These are phyloP conservation scores for Sphaerostilbella broomeana DNA, from an alignment of 2,329 filamentous ascomycete species.

Conservation along the genomic window DNA sequence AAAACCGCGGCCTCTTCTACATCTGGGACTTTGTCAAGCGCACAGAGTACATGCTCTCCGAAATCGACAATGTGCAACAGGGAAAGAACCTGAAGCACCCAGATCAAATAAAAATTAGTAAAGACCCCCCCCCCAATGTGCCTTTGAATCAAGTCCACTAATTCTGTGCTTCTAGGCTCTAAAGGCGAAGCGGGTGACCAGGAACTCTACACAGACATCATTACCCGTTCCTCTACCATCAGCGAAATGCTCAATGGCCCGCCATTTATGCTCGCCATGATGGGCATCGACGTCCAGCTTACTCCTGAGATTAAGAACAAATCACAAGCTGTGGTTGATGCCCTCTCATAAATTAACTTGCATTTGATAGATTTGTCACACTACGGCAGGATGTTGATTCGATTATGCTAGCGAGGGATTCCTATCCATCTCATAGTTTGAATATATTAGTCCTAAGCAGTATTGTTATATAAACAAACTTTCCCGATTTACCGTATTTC, in stretches of 20 bases:
- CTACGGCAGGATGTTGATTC: too few relatives aligned
- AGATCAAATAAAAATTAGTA: constrained; percentile 22
- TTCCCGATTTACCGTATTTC: too few relatives aligned
- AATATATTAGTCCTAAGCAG: too few relatives aligned
- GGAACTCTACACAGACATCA: constrained; percentile 25
- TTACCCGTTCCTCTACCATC: constrained; percentile 25
- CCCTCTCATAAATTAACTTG: constrained; percentile 10
- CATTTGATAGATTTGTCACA: too few relatives aligned
- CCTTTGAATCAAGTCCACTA: too few relatives aligned
- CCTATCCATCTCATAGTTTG: too few relatives aligned
- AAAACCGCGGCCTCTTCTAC: constrained; percentile 29
- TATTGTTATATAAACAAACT: too few relatives aligned
- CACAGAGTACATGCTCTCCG: constrained; percentile 35
- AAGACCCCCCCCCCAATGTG: background rate
- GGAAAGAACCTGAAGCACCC: constrained; percentile 28
- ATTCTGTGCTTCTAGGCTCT: too few relatives aligned
- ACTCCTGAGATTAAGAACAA: constrained; percentile 22
- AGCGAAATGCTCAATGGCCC: constrained; percentile 27
- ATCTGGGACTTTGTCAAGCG: constrained; percentile 37
- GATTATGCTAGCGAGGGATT: too few relatives aligned
- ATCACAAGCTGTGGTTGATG: constrained; percentile 22
- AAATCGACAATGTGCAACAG: constrained; percentile 33
- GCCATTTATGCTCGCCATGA: constrained; percentile 24
- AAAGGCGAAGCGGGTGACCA: constrained; percentile 19
- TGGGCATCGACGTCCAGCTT: constrained; percentile 27